Evolutionary conservation across 176 grass and related monocot genomes (phyloP).

Genomic region (Carex parvula): DNA sequence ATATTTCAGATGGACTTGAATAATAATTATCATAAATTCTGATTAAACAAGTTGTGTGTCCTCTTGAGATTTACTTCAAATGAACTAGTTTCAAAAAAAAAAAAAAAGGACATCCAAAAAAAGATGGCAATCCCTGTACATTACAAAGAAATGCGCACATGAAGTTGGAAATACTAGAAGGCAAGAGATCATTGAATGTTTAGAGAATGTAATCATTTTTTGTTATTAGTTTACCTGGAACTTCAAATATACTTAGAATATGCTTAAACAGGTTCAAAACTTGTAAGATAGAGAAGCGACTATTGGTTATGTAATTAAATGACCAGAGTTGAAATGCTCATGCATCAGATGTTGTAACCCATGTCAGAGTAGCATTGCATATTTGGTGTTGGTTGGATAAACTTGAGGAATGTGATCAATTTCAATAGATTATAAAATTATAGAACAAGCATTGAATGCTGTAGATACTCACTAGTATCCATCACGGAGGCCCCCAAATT

Average conservation of each 20-base stretch:
- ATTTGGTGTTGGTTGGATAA: neutral
- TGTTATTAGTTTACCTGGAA: neutral
- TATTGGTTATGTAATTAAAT: neutral
- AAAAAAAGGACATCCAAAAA: neutral
- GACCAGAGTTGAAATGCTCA: neutral
- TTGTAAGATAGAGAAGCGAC: too few species aligned
- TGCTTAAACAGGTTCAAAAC: neutral
- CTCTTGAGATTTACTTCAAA: neutral
- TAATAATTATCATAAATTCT: neutral
- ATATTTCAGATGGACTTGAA: neutral
- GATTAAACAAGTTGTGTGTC: neutral
- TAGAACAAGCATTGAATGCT: neutral
- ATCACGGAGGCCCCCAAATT: constrained; percentile 36
- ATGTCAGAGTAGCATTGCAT: neutral
- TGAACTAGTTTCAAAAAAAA: neutral
- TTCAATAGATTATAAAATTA: neutral
- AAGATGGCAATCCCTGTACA: neutral
- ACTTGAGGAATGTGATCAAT: neutral
- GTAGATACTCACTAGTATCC: constrained; percentile 34
- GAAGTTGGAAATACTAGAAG: neutral
- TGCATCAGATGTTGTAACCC: neutral
- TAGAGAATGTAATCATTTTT: neutral
- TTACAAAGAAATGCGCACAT: neutral
- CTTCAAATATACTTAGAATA: neutral
- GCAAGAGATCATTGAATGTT: neutral